A percentile compares a stretch with the other conserved stretches of the same genome.
These are phyloP conservation scores for Colletotrichum chrysophilum DNA, from an alignment of 2,329 filamentous ascomycete genomes.

Conservation along the genomic window DNA sequence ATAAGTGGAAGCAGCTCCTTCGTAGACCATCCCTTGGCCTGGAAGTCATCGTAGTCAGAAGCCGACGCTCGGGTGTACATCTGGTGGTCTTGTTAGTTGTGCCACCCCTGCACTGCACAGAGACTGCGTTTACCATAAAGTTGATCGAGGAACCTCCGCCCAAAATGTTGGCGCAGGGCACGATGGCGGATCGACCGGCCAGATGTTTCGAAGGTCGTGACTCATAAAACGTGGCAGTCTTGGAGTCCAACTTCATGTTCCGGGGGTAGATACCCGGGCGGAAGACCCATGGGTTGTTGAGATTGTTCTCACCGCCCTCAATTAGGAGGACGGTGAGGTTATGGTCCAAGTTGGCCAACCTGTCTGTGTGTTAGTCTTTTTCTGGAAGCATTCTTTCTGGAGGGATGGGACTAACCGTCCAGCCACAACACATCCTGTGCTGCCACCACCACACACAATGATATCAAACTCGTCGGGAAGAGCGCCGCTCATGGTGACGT, in stretches of 20 bases:
- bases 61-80: constrained; percentile 77
- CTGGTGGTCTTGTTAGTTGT: constrained; percentile 37
- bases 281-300: constrained; percentile 82
- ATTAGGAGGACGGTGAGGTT: constrained; percentile 74
- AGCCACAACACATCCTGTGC: constrained; percentile 65
- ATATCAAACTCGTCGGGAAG: constrained; percentile 82
- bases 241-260: constrained; percentile 81
- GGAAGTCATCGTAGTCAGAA: constrained; percentile 80
- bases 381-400: constrained; percentile 34
- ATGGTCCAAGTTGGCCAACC: constrained; percentile 77
- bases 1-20: constrained; percentile 78
- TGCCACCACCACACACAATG: constrained; percentile 79
- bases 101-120: background rate
- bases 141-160: constrained; percentile 79
- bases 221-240: constrained; percentile 83
- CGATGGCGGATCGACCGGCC: constrained; percentile 72
- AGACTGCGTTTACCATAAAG: constrained; percentile 63
- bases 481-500: constrained; percentile 32
- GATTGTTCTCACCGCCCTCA: constrained; percentile 73
- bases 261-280: constrained; percentile 78
- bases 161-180: constrained; percentile 76
- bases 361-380: constrained; percentile 45
- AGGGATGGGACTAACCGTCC: constrained; percentile 49
- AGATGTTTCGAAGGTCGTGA: constrained; percentile 77
- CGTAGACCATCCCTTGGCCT: constrained; percentile 80